Evolutionary conservation across 192 early-diverging fungal genomes (phyloP).

Genomic region (Umbelopsis sp.): DNA sequence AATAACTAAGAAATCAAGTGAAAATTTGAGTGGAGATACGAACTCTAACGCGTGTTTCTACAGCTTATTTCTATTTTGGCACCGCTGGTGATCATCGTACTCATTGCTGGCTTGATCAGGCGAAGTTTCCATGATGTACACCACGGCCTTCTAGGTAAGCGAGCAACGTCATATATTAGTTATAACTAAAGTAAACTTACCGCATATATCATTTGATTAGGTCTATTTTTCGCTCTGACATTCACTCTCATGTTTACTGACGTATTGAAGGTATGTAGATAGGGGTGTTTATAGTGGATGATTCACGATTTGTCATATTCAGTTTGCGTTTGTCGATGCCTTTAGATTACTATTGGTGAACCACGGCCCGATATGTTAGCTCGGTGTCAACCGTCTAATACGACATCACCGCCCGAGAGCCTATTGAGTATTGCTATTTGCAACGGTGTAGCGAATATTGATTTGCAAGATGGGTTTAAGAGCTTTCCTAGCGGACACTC

Average conservation of each 20-base stretch:
- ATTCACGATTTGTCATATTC: not conserved
- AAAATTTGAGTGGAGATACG: not conserved
- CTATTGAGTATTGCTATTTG: constrained; percentile 63
- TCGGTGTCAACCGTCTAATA: constrained; percentile 41
- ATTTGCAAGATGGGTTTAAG: constrained; percentile 78
- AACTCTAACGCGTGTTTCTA: not conserved
- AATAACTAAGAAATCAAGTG: no score
- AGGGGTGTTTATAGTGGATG: not conserved
- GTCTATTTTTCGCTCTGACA: constrained; percentile 44
- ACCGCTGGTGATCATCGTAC: constrained; percentile 36
- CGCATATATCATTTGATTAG: constrained; percentile 9
- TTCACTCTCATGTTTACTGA: constrained; percentile 53
- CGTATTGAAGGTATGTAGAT: constrained; percentile 45
- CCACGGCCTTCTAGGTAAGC: constrained; percentile 42
- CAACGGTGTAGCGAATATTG: constrained; percentile 43
- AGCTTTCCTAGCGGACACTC: constrained; percentile 91
- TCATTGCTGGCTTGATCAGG: constrained; percentile 25
- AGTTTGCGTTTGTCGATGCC: not conserved
- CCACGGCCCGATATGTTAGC: constrained; percentile 58
- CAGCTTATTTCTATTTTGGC: constrained; percentile 38
- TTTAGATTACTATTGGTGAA: constrained; percentile 48
- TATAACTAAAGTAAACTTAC: not conserved
- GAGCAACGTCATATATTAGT: not conserved
- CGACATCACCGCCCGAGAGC: constrained; percentile 53
- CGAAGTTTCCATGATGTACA: constrained; percentile 45